Conservation (phyloP, 768 basidiomycete species). For the Boletus subparvulus region DNA sequence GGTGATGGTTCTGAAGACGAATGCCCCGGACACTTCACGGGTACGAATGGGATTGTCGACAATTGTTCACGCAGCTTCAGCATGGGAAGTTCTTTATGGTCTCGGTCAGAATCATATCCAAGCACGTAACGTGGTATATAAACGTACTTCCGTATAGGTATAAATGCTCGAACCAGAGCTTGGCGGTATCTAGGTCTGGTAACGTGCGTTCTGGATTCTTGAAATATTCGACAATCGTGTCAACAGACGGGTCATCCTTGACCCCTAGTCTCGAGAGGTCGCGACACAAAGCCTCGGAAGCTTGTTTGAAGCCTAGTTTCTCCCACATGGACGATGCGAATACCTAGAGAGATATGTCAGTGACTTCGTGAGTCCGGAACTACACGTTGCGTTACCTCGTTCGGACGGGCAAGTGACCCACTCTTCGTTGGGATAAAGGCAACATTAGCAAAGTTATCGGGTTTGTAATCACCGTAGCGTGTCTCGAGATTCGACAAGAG, state of each 20-base stretch:
- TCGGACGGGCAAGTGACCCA: not conserved
- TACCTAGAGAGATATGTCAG: constrained; percentile 7
- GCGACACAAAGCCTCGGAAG: not conserved
- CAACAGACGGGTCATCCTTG: constrained; percentile 5
- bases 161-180: constrained; percentile 9
- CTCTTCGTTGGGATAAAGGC: constrained; percentile 16
- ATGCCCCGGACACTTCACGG: not conserved
- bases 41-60: constrained; percentile 11
- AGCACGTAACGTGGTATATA: not conserved
- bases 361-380: not conserved
- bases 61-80: constrained; percentile 5
- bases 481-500: constrained; percentile 10
- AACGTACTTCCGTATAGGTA: constrained; percentile 9
- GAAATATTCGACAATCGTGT: not conserved
- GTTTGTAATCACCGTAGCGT: constrained; percentile 11
- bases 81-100: constrained; percentile 6
- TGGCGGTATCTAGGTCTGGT: not conserved
- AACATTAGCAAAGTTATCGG: constrained; percentile 4
- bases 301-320: constrained; percentile 8
- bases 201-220: not conserved
- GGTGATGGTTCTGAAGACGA: not conserved
- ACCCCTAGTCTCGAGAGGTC: constrained; percentile 14
- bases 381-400: constrained; percentile 9
- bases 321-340: constrained; percentile 7
- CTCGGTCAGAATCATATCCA: not conserved